Percentiles rank a stretch among this genome's conserved stretches.
phyloP scores from a whole-genome alignment of 1,284 basidiomycete species.

The Ganoderma sinense region DNA sequence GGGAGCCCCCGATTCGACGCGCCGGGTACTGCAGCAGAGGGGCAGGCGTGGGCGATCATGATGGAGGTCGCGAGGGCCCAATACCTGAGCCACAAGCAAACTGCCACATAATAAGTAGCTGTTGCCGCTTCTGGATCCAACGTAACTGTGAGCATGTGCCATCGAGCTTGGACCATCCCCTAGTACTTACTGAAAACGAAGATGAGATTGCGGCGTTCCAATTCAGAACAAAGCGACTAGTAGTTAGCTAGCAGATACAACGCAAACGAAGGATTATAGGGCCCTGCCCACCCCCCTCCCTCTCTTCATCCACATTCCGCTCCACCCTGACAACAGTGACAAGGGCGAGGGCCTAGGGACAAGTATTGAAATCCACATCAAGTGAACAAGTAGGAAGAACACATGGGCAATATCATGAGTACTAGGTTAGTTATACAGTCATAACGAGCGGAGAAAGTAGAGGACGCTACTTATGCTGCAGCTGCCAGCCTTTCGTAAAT shows the following conservation, averaged over 20 bases:
- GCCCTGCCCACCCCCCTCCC: not conserved
- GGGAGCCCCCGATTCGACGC: conserved; percentile 35
- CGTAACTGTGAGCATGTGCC: too few species aligned
- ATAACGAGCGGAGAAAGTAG: not conserved
- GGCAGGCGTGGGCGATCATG: conserved; percentile 35
- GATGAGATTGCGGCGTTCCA: not conserved
- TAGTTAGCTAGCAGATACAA: conserved; percentile 7
- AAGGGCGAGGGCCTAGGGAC: not conserved
- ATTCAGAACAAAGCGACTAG: not conserved
- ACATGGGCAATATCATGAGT: not conserved
- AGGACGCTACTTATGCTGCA: not conserved
- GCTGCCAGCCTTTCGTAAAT: not conserved
- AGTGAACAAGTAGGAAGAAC: not conserved
- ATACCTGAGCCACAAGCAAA: conserved; percentile 11
- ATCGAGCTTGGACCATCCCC: too few species aligned
- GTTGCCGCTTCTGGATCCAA: too few species aligned
- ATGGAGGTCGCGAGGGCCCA: conserved; percentile 33
- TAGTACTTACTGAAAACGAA: not conserved
- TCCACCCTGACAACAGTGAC: not conserved
- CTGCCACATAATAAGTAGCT: too few species aligned
- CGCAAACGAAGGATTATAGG: not conserved
- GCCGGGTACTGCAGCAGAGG: conserved; percentile 35
- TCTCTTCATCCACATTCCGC: not conserved
- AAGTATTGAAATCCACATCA: not conserved
- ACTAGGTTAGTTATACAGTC: not conserved